Evolutionary conservation across 768 basidiomycete genomes (phyloP), one percentile per base, ranked within the genome.

Genomic region (Holtermannia corniformis): DNA sequence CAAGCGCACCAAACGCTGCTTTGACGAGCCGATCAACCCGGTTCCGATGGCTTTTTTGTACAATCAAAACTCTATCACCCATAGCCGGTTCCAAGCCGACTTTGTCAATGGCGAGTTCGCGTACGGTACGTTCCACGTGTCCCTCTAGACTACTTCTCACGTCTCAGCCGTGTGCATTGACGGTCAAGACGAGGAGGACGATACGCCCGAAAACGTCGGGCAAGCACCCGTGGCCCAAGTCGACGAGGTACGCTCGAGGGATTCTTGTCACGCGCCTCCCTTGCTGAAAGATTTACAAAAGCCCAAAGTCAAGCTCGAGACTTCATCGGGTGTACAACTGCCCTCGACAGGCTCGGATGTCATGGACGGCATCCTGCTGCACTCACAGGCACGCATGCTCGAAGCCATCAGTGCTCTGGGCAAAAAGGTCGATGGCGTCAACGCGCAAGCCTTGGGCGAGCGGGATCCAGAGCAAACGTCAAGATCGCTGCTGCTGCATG

Each of bases 101-200:
- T 74, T 74, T 45, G 59, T 62, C 11, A 62, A 72, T 42, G 64
- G 63, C 16, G 58, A 64, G 4, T 71, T 74, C 55, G 60, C 67
- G 47, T 74, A 72, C 54, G 55, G 73, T 74, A 43, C 52, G 73
- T 67, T 7, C 5, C 4, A 32, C 21, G 21, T 27, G 45, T 3
- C 41, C 26, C 2, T 41, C 1, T 46, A 2, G 19, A 26, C 41
- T 19, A 16, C 11, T 23, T 43, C 25, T 21, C 26, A 27, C 16
- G 14, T 48, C n/a, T 28, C 45, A 73, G 72, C 71, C 28, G 72
- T 72, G 24, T 73, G 72, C 53, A 68, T 73, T 21, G 72, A 67
- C 26, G 62, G 60, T 7, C 13, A 55, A 14, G 52, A 59, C 37
- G 55, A 59, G 32, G 49, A 62, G 20, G 47, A 55, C 4, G 60